A percentile compares a stretch with the other conserved stretches of the same genome.
phyloP scores from a whole-genome alignment of 106 monocot genomes.

The Posidonia australis region DNA sequence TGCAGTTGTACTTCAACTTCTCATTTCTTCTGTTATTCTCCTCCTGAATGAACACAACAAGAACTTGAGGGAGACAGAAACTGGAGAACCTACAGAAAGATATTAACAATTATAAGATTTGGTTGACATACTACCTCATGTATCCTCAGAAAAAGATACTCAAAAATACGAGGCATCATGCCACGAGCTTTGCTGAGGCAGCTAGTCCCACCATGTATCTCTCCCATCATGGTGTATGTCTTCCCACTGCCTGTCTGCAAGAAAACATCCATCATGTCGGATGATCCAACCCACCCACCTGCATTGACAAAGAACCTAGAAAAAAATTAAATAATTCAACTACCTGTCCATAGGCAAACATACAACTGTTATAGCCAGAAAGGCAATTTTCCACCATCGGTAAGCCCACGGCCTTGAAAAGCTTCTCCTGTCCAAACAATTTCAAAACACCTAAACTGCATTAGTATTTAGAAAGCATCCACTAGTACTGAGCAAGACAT shows the following conservation, averaged over 20 bases:
- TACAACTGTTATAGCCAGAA: slow-evolving; percentile 70
- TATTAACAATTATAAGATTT: not conserved
- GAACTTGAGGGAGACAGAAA: not conserved
- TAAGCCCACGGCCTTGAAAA: slow-evolving; percentile 56
- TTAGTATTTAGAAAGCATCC: too few species aligned
- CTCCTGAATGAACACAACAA: slow-evolving; percentile 28
- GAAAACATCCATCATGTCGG: not conserved
- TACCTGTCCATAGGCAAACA: slow-evolving; percentile 89
- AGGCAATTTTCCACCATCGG: slow-evolving; percentile 82
- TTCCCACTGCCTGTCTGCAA: slow-evolving; percentile 80
- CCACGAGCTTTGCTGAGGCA: slow-evolving; percentile 38
- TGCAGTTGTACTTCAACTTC: slow-evolving; percentile 52
- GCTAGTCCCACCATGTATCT: slow-evolving; percentile 25
- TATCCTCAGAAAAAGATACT: slow-evolving; percentile 56
- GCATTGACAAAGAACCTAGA: not conserved
- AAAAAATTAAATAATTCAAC: not conserved
- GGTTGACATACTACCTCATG: slow-evolving; percentile 27
- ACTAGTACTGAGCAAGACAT: not conserved
- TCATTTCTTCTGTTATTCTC: slow-evolving; percentile 39
- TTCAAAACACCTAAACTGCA: not conserved
- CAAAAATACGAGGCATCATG: slow-evolving; percentile 72
- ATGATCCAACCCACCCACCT: not conserved
- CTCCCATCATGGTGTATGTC: slow-evolving; percentile 75
- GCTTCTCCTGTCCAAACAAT: slow-evolving; percentile 37
- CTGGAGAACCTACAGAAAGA: too few species aligned